phyloP scores from a whole-genome alignment of 441 rosid genomes.

The Syzygium syzygioides region DNA sequence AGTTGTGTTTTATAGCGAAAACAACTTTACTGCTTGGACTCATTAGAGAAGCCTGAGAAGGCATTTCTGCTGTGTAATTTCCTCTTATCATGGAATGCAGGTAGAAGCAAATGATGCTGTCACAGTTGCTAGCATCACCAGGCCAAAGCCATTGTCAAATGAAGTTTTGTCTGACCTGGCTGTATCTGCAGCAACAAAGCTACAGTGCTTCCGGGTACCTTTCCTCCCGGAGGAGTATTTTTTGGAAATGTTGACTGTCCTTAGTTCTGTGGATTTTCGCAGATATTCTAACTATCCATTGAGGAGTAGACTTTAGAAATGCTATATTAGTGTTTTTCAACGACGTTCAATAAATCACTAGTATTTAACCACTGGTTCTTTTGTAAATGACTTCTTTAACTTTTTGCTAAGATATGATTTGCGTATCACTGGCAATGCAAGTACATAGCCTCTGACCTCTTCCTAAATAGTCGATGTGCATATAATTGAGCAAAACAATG shows the following conservation, averaged over 20 bases:
- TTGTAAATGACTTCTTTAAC: not conserved
- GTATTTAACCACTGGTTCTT: not conserved
- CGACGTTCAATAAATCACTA: not conserved
- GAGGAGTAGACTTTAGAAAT: not conserved
- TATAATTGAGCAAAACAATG: not conserved
- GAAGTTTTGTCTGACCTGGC: constrained; percentile 76
- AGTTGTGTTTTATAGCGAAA: not conserved
- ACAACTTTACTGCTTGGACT: not conserved
- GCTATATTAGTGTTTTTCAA: not conserved
- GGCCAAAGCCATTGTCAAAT: constrained; percentile 68
- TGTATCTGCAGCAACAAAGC: constrained; percentile 86
- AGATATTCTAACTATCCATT: not conserved
- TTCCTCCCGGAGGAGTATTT: not conserved
- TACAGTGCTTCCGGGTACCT: constrained; percentile 78
- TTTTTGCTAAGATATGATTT: not conserved
- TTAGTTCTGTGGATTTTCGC: not conserved
- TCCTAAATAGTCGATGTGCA: not conserved
- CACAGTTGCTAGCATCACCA: constrained; percentile 77
- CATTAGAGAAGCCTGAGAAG: not conserved
- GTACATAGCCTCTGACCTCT: not conserved
- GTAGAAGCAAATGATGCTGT: constrained; percentile 89
- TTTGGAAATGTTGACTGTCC: not conserved
- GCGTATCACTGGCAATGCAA: not conserved
- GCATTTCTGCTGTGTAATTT: not conserved
- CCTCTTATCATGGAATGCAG: constrained; percentile 24